A percentile compares a stretch with the other conserved stretches of the same genome.
phyloP scores from a whole-genome alignment of 2,329 filamentous ascomycete genomes.

The Sclerotinia glacialis region DNA sequence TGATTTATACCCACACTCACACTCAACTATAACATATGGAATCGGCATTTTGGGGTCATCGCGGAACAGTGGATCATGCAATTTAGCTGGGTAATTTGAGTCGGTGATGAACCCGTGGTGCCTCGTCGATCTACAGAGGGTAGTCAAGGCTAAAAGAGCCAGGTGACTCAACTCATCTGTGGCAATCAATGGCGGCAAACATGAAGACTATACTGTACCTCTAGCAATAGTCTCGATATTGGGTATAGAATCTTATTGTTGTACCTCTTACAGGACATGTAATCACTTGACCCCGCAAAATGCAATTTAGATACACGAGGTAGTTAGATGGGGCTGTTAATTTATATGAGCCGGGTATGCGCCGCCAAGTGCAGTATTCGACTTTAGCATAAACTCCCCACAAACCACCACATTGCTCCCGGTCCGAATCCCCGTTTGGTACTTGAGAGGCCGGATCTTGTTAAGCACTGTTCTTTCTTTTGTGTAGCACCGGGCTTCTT shows the following conservation, averaged over 20 bases:
- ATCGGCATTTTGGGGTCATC: neutral
- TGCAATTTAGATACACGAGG: neutral
- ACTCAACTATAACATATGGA: neutral
- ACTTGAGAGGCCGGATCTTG: neutral
- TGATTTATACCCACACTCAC: neutral
- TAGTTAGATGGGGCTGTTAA: neutral
- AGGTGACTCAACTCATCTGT: constrained; percentile 1
- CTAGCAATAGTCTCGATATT: neutral
- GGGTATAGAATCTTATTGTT: neutral
- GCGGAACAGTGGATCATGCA: constrained; percentile 3
- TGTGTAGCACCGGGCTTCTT: neutral
- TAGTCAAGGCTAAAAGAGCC: neutral
- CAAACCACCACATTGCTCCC: constrained; percentile 7
- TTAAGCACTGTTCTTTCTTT: neutral
- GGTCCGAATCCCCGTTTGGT: constrained; percentile 12
- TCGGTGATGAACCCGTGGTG: neutral
- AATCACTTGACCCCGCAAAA: neutral
- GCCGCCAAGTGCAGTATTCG: constrained; percentile 9
- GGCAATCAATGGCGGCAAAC: neutral
- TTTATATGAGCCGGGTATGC: neutral
- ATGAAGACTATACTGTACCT: neutral
- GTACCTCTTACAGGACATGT: neutral
- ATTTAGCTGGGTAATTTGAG: neutral
- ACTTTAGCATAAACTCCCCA: constrained; percentile 22
- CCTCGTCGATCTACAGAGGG: neutral